These are phyloP conservation scores for Leccinum truebloodii DNA, from an alignment of 768 basidiomycete genomes.

Conservation along the genomic window DNA sequence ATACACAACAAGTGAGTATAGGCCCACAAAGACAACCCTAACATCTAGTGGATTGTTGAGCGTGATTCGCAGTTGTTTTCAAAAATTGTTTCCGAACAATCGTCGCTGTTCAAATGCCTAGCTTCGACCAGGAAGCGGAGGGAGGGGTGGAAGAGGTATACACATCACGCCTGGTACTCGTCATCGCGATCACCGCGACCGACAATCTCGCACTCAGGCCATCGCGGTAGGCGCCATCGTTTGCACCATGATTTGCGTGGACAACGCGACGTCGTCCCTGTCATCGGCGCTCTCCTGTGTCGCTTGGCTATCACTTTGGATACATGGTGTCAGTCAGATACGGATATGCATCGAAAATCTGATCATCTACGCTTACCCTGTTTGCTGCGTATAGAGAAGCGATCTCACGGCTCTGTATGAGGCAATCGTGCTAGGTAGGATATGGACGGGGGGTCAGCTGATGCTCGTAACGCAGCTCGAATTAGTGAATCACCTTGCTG, in stretches of 20 bases:
- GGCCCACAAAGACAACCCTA: background rate
- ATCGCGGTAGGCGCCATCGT: background rate
- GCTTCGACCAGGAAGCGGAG: background rate
- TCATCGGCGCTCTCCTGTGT: background rate
- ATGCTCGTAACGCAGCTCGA: too few species aligned
- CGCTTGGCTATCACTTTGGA: background rate
- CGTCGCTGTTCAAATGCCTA: background rate
- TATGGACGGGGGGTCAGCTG: background rate
- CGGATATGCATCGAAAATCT: constrained; percentile 28
- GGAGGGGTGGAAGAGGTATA: background rate
- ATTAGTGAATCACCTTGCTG: constrained; percentile 14
- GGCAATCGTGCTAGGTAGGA: constrained; percentile 13
- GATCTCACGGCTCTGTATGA: constrained; percentile 20
- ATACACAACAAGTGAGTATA: background rate
- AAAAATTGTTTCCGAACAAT: background rate
- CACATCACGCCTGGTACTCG: background rate
- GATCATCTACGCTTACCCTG: background rate
- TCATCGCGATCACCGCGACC: background rate
- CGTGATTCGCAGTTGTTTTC: background rate
- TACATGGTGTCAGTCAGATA: background rate
- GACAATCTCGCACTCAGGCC: background rate
- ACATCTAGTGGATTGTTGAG: background rate
- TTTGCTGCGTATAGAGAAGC: constrained; percentile 9
- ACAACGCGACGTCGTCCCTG: background rate
- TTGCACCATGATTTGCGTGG: background rate